Percentiles rank a stretch among this genome's conserved stretches.
Evolutionary conservation across 495 filamentous ascomycete genomes (phyloP).

Genomic region (Hamigera avellanea): DNA sequence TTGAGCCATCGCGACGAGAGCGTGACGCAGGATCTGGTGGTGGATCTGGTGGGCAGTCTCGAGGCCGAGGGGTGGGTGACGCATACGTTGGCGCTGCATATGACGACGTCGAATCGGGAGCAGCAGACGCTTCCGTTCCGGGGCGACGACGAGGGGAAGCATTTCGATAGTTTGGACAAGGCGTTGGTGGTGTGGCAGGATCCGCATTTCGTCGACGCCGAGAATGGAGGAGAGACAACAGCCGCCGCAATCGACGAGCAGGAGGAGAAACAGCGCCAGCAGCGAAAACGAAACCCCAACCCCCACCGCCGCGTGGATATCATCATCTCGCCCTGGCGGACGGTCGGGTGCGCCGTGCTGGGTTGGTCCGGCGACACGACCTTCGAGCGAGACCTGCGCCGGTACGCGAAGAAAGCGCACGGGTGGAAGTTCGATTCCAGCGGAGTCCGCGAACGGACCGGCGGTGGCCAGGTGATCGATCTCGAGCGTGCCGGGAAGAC

Average conservation of each 20-base stretch:
- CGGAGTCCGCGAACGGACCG: slow-evolving; percentile 57
- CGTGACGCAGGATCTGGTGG: slow-evolving; percentile 53
- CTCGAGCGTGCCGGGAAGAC: slow-evolving; percentile 42
- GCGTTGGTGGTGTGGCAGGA: slow-evolving; percentile 90
- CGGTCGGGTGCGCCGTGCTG: slow-evolving; percentile 74
- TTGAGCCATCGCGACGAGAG: slow-evolving; percentile 65
- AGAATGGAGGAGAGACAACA: background rate
- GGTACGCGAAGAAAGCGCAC: slow-evolving; percentile 63
- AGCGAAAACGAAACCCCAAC: slow-evolving; percentile 50
- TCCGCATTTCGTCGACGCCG: slow-evolving; percentile 28
- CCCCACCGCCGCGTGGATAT: slow-evolving; percentile 84
- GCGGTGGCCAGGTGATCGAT: slow-evolving; percentile 56
- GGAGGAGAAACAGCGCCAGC: background rate
- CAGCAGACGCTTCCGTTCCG: slow-evolving; percentile 54
- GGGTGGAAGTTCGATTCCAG: slow-evolving; percentile 85
- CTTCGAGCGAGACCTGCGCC: slow-evolving; percentile 76
- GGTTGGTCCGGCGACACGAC: slow-evolving; percentile 86
- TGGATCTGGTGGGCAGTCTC: slow-evolving; percentile 54
- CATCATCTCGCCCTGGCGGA: slow-evolving; percentile 81
- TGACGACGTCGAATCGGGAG: slow-evolving; percentile 53
- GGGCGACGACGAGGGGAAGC: slow-evolving; percentile 17
- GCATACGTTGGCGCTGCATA: slow-evolving; percentile 63
- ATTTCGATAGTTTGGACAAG: slow-evolving; percentile 83
- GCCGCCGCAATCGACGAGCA: background rate
- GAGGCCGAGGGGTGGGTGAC: slow-evolving; percentile 63